Percentiles rank a stretch among this genome's conserved stretches.
These are phyloP conservation scores for Rhizopogon salebrosus DNA, from an alignment of 768 basidiomycete species.

Conservation along the genomic window DNA sequence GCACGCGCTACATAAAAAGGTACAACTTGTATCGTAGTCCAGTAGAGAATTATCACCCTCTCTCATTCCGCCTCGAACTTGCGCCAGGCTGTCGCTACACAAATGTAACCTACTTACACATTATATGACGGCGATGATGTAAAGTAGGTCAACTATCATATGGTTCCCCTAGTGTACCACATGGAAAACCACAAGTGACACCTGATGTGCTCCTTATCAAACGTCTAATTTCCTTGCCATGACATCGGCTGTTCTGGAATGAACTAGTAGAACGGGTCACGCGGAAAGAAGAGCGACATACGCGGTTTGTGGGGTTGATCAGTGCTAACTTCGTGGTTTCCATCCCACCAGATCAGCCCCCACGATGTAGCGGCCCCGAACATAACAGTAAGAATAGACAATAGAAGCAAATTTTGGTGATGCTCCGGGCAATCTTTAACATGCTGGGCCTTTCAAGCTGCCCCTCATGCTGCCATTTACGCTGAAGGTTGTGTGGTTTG, in stretches of 20 bases:
- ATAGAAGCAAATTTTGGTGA: not conserved
- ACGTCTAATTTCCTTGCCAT: not conserved
- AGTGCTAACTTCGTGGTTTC: not conserved
- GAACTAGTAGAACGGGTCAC: not conserved
- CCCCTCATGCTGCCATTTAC: slow-evolving; percentile 47
- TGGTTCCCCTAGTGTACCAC: no score
- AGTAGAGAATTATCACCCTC: no score
- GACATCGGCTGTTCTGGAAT: not conserved
- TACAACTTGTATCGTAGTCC: no score
- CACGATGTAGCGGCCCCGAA: not conserved
- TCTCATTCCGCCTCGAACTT: no score
- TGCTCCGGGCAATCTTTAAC: not conserved
- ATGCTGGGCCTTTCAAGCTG: not conserved
- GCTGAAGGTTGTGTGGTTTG: slow-evolving; percentile 55
- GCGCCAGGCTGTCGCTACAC: no score
- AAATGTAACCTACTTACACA: no score
- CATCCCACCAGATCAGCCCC: not conserved
- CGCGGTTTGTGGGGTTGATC: not conserved
- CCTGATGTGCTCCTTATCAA: not conserved
- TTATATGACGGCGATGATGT: no score
- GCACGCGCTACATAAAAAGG: no score
- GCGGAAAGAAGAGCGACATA: not conserved
- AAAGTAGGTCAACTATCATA: not conserved
- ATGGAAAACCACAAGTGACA: no score
- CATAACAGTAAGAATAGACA: not conserved